Evolutionary conservation across 768 basidiomycete species (phyloP), one percentile per base, ranked within the genome.

Genomic region (Boletus vermiculosoides): DNA sequence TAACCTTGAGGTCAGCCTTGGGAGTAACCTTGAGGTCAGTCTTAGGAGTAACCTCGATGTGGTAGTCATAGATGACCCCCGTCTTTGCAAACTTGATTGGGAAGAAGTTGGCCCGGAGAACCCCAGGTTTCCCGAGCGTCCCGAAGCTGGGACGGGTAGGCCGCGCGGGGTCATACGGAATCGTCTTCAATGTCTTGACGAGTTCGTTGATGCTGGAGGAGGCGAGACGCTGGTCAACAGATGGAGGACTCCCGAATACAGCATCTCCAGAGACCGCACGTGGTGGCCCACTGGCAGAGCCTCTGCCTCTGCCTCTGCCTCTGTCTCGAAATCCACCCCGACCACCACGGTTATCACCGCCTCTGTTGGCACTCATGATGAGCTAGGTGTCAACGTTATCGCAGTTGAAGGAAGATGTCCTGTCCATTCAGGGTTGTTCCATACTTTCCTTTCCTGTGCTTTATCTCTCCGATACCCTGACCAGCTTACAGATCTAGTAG

Each of bases 31-130:
- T 76, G 50, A 75, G 61, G 46, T 70, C 60, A 1, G 70, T 72
- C 13, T 44, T 64, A 22, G 79, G 80, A 2, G 63, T 47, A 11
- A 80, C 63, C 0, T 69, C 61, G 56, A 80, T 69, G 31, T 74
- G 73, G 56, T 83, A 83, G 58, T 83, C 81, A 52, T 74, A 75
- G 4, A 83, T 56, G 18, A 73, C 60, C 0, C 69, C 72, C 8
- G 2, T 16, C 50, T 74, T 74, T 0, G 78, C 74, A 33, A 81
- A 71, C 22, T 64, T 71, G 52, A 81, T 63, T 0, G 81, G 58
- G 60, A 83, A 83, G 64, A 82, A 82, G 56, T 83, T 83, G 39
- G 80, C 67, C 1, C 83, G 77, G 9, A 83, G 64, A 23, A 71
- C 75, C 52, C 78, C 73, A 23, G 63, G 4, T 5, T 51, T 70